These are phyloP conservation scores for Chrysopogon serrulatus DNA, from an alignment of 176 grass and related monocot genomes.

Conservation along the genomic window DNA sequence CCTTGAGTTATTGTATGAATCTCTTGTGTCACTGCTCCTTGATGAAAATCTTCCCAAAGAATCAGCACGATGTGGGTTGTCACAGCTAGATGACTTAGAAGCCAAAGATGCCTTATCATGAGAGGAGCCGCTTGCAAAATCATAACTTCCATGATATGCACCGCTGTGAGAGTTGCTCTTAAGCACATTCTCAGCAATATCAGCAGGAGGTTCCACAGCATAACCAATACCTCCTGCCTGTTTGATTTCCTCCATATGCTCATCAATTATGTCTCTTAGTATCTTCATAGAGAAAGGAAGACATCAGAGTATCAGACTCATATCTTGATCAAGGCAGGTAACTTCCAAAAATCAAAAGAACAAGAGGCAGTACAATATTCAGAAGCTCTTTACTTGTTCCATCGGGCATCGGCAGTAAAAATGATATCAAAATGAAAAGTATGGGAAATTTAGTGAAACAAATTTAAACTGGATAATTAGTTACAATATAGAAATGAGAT, in stretches of 20 bases:
- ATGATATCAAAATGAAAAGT: background rate
- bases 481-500: conserved; percentile 2
- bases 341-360: conserved; percentile 19
- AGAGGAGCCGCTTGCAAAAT: conserved; percentile 21
- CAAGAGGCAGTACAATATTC: background rate
- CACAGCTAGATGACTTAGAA: conserved; percentile 28
- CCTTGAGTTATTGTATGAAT: conserved; percentile 25
- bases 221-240: conserved; percentile 64
- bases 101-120: conserved; percentile 28
- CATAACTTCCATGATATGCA: conserved; percentile 24
- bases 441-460: background rate
- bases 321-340: conserved; percentile 20
- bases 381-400: background rate
- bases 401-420: background rate
- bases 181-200: conserved; percentile 8
- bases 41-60: conserved; percentile 41
- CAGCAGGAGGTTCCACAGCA: conserved; percentile 38
- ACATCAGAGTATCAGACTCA: conserved; percentile 28
- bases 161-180: conserved; percentile 10
- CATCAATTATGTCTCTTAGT: conserved; percentile 97
- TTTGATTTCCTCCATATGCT: conserved; percentile 96
- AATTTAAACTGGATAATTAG: background rate
- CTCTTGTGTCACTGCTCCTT: conserved; percentile 28
- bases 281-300: conserved; percentile 49
- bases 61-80: conserved; percentile 46